A percentile compares a stretch with the other conserved stretches of the same genome.
Evolutionary conservation across 441 rosid species (phyloP).

Genomic region (Pelargonium cotyledonis): DNA sequence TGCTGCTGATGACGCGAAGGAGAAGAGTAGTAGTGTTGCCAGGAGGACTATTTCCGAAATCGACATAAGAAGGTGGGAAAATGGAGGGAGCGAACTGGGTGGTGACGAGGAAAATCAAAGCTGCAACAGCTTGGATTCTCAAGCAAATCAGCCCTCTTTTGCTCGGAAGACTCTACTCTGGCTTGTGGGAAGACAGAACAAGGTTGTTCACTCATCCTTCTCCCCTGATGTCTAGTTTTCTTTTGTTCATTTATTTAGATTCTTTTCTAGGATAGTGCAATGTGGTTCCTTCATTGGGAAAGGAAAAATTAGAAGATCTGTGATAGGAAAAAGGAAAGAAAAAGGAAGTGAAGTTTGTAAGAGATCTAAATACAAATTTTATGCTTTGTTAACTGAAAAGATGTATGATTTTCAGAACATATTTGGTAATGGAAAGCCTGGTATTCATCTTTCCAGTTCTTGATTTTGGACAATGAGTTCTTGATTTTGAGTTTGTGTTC

Average conservation of each 20-base stretch:
- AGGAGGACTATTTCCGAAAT: conserved; percentile 32
- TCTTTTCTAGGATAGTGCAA: conserved; percentile 22
- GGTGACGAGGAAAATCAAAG: conserved; percentile 53
- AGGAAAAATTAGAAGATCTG: conserved; percentile 31
- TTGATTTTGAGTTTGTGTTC: no score
- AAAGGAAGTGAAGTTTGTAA: not conserved
- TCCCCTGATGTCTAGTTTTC: conserved; percentile 45
- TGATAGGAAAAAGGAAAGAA: conserved; percentile 20
- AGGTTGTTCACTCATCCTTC: conserved; percentile 70
- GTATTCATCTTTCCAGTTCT: not conserved
- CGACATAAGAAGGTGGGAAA: conserved; percentile 30
- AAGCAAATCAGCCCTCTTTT: conserved; percentile 74
- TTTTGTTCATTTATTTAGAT: conserved; percentile 20
- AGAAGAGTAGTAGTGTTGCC: conserved; percentile 21
- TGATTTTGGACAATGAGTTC: not conserved
- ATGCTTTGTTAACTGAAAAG: not conserved
- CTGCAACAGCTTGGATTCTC: conserved; percentile 35
- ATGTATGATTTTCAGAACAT: not conserved
- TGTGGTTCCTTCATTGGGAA: conserved; percentile 19
- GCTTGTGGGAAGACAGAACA: conserved; percentile 84
- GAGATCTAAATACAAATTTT: conserved; percentile 15
- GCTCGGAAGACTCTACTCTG: conserved; percentile 87
- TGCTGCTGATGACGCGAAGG: conserved; percentile 23
- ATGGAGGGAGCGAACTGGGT: conserved; percentile 30
- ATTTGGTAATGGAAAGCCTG: no score